Base-by-base conservation (phyloP, 2,329 filamentous ascomycete genomes). In the Monosporascus sp. region DNA sequence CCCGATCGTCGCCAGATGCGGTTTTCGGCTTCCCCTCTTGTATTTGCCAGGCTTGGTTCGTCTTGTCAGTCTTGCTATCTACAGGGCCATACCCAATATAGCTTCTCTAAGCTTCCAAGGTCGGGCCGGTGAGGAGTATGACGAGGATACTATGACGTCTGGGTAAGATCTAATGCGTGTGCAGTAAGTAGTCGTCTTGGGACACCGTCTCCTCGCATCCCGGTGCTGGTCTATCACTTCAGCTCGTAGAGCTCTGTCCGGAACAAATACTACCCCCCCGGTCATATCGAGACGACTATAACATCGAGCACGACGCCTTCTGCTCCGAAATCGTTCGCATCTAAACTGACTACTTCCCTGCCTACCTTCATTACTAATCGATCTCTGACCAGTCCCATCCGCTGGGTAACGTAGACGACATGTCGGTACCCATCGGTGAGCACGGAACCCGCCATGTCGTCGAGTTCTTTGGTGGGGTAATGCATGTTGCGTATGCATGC, bases 381-480 rank as follows among this genome's bases (percentile, higher is more conserved):
- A 44, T 44, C 14, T 44, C 24, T 56, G 56, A 51, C 44, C 31
- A 38, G 40, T 47, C 38, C 50, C 48, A 54, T 56, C 51, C 48
- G 59, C 53, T 55, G 59, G 61, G 61, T 61, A 61, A 62, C 58
- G 54, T 53, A 49, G 58, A 53, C 54, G 46, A 45, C 34, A 59
- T 59, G 61, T 53, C 57, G 58, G 58, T 52, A 61, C 57, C 61
- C 62, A 63, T 64, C 62, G 61, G 62, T 63, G 61, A 64, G 57
- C 50, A 58, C 55, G 54, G 52, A 54, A 59, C 51, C 54, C 52
- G 56, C 53, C 52, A 55, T 58, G 52, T 45, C 51, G 54, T 55
- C 56, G 46, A 56, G 26, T 34, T 51, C 19, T 50, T 48, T 43
- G 46, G 46, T 46, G 43, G 43, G 22, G 49, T 52, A 43, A 52